These are phyloP conservation scores for Camellia sinensis DNA, from an alignment of 148 eudicot genomes.

Conservation along the genomic window DNA sequence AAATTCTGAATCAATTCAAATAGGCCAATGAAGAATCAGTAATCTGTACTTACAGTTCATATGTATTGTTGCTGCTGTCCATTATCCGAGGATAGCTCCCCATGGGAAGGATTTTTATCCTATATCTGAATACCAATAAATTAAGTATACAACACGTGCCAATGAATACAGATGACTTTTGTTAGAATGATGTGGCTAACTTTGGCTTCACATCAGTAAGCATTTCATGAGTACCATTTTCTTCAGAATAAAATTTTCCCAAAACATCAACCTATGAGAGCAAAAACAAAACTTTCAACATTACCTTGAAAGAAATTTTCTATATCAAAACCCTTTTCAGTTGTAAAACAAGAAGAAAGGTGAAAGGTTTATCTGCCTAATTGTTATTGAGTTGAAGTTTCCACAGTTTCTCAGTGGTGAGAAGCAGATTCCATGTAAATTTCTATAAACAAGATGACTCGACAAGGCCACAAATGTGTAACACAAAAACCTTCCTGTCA, in stretches of 20 bases:
- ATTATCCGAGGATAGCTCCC: slow-evolving; percentile 96
- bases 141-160: slow-evolving; percentile 19
- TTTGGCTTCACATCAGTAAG: neutral
- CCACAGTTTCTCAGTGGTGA: neutral
- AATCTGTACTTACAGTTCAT: slow-evolving; percentile 74
- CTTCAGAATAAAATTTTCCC: neutral
- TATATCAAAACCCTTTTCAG: neutral
- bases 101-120: slow-evolving; percentile 88
- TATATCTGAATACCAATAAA: slow-evolving; percentile 54
- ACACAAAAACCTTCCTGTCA: neutral
- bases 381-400: too few relatives aligned
- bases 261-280: neutral
- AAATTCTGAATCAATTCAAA: neutral
- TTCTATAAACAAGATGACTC: neutral
- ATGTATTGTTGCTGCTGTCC: slow-evolving; percentile 86
- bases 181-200: neutral
- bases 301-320: neutral
- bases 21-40: neutral
- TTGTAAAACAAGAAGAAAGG: neutral
- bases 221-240: neutral
- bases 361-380: neutral
- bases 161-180: neutral
- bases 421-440: neutral
- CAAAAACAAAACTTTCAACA: neutral
- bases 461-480: neutral